phyloP scores from a whole-genome alignment of 2,329 filamentous ascomycete genomes.

The Aspergillus fijiensis region DNA sequence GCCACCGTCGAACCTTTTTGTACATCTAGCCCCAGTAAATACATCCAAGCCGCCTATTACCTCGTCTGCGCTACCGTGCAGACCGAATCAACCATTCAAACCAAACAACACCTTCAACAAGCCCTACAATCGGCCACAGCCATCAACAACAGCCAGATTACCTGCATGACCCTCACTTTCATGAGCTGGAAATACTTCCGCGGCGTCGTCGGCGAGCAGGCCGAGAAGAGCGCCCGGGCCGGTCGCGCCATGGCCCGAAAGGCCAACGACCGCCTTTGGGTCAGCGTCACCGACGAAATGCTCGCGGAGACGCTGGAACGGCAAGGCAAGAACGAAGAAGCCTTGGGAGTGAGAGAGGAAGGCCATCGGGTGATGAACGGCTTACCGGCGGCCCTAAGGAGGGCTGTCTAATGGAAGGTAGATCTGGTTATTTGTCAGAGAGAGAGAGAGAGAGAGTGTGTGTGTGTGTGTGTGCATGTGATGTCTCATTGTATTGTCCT shows the following conservation, averaged over 20 bases:
- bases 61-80: slow-evolving; percentile 70
- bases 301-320: slow-evolving; percentile 72
- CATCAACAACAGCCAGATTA: slow-evolving; percentile 72
- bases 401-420: slow-evolving; percentile 14
- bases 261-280: slow-evolving; percentile 72
- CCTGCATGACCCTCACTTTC: slow-evolving; percentile 79
- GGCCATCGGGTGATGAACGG: slow-evolving; percentile 42
- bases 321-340: slow-evolving; percentile 62
- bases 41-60: slow-evolving; percentile 75
- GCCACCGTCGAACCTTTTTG: slow-evolving; percentile 68
- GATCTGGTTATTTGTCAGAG: neutral
- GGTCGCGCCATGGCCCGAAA: slow-evolving; percentile 66
- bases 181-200: slow-evolving; percentile 83
- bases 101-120: slow-evolving; percentile 74
- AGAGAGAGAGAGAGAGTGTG: no score
- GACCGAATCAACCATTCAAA: slow-evolving; percentile 68
- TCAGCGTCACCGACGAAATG: slow-evolving; percentile 77
- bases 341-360: slow-evolving; percentile 46
- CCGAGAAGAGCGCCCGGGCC: slow-evolving; percentile 71
- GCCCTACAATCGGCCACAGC: slow-evolving; percentile 69
- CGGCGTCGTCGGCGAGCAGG: slow-evolving; percentile 76
- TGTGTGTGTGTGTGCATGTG: neutral
- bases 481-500: neutral
- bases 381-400: slow-evolving; percentile 39
- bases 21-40: slow-evolving; percentile 66